Evolutionary conservation across 140 eudicot genomes (phyloP).

Genomic region (Oenanthe javanica): DNA sequence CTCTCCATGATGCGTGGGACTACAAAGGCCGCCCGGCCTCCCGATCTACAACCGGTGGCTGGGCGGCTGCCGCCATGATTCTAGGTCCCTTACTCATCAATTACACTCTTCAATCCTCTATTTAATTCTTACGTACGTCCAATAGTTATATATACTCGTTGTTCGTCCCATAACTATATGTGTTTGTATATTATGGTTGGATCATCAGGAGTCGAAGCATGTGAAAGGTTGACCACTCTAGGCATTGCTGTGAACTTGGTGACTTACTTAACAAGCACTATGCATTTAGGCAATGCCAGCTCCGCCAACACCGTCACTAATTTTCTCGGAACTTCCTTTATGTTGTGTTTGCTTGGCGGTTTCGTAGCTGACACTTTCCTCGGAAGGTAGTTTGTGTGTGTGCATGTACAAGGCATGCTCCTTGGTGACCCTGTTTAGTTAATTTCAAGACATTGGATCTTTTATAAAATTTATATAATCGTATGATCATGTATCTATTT

Average conservation of each 20-base stretch:
- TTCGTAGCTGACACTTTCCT: slow-evolving; percentile 77
- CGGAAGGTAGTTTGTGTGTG: slow-evolving; percentile 45
- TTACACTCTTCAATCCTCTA: background rate
- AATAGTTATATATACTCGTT: background rate
- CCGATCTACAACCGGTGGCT: slow-evolving; percentile 69
- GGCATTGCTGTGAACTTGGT: slow-evolving; percentile 81
- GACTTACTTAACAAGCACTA: slow-evolving; percentile 66
- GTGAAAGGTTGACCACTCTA: slow-evolving; percentile 75
- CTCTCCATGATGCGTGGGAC: slow-evolving; percentile 81
- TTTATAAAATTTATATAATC: too few relatives aligned
- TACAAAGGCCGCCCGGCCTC: slow-evolving; percentile 64
- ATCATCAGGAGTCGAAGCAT: slow-evolving; percentile 55
- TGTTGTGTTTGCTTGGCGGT: slow-evolving; percentile 82
- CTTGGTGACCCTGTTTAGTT: background rate
- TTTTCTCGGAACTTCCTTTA: slow-evolving; percentile 77
- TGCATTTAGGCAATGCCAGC: slow-evolving; percentile 87
- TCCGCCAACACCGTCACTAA: slow-evolving; percentile 78
- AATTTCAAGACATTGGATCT: background rate
- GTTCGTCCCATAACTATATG: background rate
- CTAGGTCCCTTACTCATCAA: slow-evolving; percentile 29
- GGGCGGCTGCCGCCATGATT: slow-evolving; percentile 86
- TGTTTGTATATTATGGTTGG: background rate
- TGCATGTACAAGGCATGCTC: background rate
- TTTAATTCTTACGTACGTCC: background rate
- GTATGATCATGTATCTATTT: background rate